Evolutionary conservation across 2,329 filamentous ascomycete species (phyloP).

Genomic region (Ophiostoma quercus): DNA sequence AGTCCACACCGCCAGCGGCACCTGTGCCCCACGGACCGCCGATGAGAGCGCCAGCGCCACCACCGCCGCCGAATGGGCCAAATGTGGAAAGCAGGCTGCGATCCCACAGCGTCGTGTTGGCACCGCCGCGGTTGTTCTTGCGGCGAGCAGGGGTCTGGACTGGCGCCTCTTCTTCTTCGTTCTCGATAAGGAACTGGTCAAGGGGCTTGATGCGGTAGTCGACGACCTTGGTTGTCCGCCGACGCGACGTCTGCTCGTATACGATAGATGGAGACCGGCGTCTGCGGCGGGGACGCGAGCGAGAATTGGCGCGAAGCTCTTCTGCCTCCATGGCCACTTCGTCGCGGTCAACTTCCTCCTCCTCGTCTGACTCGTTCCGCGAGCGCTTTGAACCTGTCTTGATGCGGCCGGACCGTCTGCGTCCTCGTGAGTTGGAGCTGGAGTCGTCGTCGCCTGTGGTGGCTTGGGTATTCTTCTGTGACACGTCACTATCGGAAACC

Average conservation of each 20-base stretch:
- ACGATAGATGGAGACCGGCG: constrained; percentile 53
- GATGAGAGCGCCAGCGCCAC: constrained; percentile 65
- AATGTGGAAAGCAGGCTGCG: constrained; percentile 82
- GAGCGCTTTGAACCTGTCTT: constrained; percentile 43
- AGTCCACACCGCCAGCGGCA: constrained; percentile 75
- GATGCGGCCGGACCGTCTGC: constrained; percentile 36
- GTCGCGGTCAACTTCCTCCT: constrained; percentile 55
- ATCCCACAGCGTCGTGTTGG: constrained; percentile 58
- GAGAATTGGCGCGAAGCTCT: constrained; percentile 54
- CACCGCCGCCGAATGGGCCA: constrained; percentile 86
- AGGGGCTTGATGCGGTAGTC: constrained; percentile 84
- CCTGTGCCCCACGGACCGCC: constrained; percentile 69
- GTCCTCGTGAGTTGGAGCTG: constrained; percentile 48
- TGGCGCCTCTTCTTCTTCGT: constrained; percentile 63
- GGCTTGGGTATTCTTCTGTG: constrained; percentile 30
- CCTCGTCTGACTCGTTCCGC: constrained; percentile 51
- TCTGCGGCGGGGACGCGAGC: constrained; percentile 45
- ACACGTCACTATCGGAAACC: constrained; percentile 36
- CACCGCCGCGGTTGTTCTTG: constrained; percentile 58
- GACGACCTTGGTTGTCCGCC: constrained; percentile 59
- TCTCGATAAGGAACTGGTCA: constrained; percentile 67
- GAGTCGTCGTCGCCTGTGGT: constrained; percentile 39
- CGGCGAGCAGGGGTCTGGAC: constrained; percentile 64
- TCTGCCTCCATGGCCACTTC: constrained; percentile 62
- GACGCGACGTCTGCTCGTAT: constrained; percentile 51